A percentile compares a stretch with the other conserved stretches of the same genome.
Evolutionary conservation across 225 moss, liverwort and hornwort genomes (phyloP).

Genomic region (Polytrichum commune): DNA sequence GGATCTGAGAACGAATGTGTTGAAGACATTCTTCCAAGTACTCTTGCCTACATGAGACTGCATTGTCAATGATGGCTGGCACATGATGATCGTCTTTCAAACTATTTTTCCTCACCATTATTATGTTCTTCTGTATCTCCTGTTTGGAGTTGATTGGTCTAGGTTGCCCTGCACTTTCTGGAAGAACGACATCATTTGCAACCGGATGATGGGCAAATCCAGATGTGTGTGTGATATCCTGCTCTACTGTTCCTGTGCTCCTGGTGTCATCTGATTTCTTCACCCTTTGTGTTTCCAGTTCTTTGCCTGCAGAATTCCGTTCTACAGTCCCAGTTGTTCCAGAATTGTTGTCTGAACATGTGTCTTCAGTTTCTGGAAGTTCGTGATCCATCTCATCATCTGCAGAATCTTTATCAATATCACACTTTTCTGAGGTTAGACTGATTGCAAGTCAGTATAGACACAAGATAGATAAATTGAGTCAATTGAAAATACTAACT

Average conservation of each 20-base stretch:
- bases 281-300: background rate
- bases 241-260: background rate
- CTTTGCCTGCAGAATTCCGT: conserved; percentile 2
- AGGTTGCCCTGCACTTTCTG: conserved; percentile 19
- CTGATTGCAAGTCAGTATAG: conserved; percentile 5
- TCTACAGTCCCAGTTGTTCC: background rate
- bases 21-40: conserved; percentile 40
- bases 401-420: conserved; percentile 46
- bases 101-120: conserved; percentile 38
- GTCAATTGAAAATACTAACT: too few relatives aligned
- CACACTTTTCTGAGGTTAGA: conserved; percentile 17
- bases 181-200: background rate
- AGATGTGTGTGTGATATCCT: background rate
- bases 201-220: conserved; percentile 4
- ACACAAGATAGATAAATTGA: background rate
- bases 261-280: conserved; percentile 12
- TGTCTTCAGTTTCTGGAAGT: conserved; percentile 6
- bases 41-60: conserved; percentile 25
- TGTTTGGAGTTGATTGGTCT: conserved; percentile 35
- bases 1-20: conserved; percentile 48
- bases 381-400: conserved; percentile 53
- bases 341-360: background rate
- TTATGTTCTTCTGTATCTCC: conserved; percentile 59
- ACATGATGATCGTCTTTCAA: conserved; percentile 12
- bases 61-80: background rate